phyloP scores from a whole-genome alignment of 805 yeast genomes.

The Candida chilensis region DNA sequence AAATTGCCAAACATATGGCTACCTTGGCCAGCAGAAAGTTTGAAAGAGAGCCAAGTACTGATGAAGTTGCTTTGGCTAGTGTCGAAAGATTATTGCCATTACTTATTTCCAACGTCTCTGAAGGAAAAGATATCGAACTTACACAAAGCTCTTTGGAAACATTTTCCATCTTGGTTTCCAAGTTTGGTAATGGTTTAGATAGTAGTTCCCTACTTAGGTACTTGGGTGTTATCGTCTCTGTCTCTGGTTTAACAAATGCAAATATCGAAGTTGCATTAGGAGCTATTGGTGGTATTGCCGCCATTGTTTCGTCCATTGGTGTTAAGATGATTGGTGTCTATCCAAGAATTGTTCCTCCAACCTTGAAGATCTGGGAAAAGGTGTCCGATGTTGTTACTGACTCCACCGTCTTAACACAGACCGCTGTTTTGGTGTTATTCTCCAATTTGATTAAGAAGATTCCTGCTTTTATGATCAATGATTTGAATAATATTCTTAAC shows the following conservation, averaged over 20 bases:
- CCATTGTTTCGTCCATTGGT: conserved; percentile 67
- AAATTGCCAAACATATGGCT: conserved; percentile 54
- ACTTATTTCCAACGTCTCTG: conserved; percentile 28
- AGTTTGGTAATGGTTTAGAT: conserved; percentile 47
- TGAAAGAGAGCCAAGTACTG: conserved; percentile 52
- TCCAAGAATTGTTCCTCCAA: conserved; percentile 76
- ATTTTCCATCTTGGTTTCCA: conserved; percentile 50
- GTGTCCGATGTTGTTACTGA: conserved; percentile 12
- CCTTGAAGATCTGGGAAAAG: conserved; percentile 48
- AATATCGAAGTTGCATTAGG: conserved; percentile 63
- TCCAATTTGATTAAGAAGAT: conserved; percentile 73
- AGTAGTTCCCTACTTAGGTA: conserved; percentile 36
- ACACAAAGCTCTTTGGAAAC: conserved; percentile 67
- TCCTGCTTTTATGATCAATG: conserved; percentile 76
- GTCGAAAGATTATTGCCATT: conserved; percentile 42
- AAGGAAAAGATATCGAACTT: conserved; percentile 33
- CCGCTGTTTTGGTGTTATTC: conserved; percentile 62
- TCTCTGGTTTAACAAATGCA: conserved; percentile 43
- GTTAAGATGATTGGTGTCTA: conserved; percentile 79
- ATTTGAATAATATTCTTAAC: conserved; percentile 51
- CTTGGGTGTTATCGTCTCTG: conserved; percentile 38
- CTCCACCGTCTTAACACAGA: conserved; percentile 39
- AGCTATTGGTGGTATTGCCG: conserved; percentile 63
- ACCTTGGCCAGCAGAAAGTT: conserved; percentile 59
- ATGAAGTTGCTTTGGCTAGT: conserved; percentile 38